Conservation (phyloP, 2,329 filamentous ascomycete species). For the Hortaea werneckii region DNA sequence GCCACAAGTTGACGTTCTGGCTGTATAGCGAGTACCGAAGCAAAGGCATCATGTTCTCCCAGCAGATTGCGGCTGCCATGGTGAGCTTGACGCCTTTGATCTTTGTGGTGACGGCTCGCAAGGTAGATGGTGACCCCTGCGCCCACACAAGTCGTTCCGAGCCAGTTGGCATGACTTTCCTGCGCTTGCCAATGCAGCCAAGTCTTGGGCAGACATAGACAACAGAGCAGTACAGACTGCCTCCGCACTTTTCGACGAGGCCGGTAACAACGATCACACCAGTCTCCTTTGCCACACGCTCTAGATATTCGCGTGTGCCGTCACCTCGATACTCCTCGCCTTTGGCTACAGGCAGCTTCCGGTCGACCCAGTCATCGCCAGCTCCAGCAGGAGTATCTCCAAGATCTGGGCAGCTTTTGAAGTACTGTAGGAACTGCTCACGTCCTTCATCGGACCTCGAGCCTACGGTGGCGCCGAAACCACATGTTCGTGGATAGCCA, state of each 20-base stretch:
- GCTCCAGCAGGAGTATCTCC: conserved; percentile 66
- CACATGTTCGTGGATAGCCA: conserved; percentile 74
- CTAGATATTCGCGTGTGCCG: conserved; percentile 70
- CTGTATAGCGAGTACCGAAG: conserved; percentile 73
- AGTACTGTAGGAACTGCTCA: conserved; percentile 76
- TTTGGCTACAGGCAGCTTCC: conserved; percentile 44
- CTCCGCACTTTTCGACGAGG: conserved; percentile 67
- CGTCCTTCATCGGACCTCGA: conserved; percentile 57
- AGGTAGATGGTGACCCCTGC: conserved; percentile 67
- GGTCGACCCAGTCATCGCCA: conserved; percentile 60
- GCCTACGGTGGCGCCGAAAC: conserved; percentile 68
- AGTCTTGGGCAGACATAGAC: conserved; percentile 69
- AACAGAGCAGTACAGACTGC: conserved; percentile 72
- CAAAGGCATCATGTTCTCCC: conserved; percentile 95
- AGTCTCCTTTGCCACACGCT: conserved; percentile 63
- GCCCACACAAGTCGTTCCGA: conserved; percentile 81
- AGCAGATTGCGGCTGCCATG: conserved; percentile 81
- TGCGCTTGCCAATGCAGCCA: conserved; percentile 70
- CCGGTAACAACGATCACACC: conserved; percentile 76
- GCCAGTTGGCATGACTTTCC: conserved; percentile 89
- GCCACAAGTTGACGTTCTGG: conserved; percentile 85
- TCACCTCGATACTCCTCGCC: conserved; percentile 49
- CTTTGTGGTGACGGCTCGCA: conserved; percentile 66
- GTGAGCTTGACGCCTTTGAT: conserved; percentile 73
- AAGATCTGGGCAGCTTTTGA: conserved; percentile 67